Base-by-base conservation (phyloP, 768 basidiomycete species). In the Tulasnella sp. region DNA sequence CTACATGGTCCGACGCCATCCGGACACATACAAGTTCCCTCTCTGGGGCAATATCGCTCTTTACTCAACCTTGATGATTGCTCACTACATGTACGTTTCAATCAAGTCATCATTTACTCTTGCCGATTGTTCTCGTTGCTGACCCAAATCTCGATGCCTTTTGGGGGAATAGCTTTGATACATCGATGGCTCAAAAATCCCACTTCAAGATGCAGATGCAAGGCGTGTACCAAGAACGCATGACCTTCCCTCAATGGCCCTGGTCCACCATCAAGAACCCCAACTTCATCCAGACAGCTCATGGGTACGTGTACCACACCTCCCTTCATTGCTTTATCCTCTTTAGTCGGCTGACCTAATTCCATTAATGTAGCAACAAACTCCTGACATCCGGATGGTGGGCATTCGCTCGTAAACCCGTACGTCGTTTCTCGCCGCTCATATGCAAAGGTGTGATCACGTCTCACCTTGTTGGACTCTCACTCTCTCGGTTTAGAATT, bases 201-300 rank as follows among this genome's bases (percentile, higher is more conserved):
- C 84, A 84, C 63, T 98, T 98, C 80, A 95, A 96, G 70, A 95
- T 97, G 87, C 87, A 95, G 69, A 86, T 86, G 41, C 89, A 92
- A 67, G 94, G 92, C 21, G 88, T 88, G 65, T 84, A 79, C 66
- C 78, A 76, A 41, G 86, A 84, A 75, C 86, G 96, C 67, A 85
- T 85, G 67, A 85, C 93, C 0, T 98, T 98, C 84, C 96, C 96
- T 58, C 88, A 94, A 68, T 75, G 96, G 8, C 94, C 95, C 0
- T 79, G 89, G 70, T 80, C 83, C 62, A 82, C 80, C 4, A 73
- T 97, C 63, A 72, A 89, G 67, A 86, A 98, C 71, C 96, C 96
- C 3, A 85, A 83, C 23, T 96, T 73, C 71, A 88, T 99, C 65
- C 85, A 97, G 73, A 98, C 96, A 43, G 84, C 84, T 29, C 92